A percentile compares a stretch with the other conserved stretches of the same genome.
These are phyloP conservation scores for Myriosclerotinia scirpicola DNA, from an alignment of 2,329 filamentous ascomycete species.

Conservation along the genomic window DNA sequence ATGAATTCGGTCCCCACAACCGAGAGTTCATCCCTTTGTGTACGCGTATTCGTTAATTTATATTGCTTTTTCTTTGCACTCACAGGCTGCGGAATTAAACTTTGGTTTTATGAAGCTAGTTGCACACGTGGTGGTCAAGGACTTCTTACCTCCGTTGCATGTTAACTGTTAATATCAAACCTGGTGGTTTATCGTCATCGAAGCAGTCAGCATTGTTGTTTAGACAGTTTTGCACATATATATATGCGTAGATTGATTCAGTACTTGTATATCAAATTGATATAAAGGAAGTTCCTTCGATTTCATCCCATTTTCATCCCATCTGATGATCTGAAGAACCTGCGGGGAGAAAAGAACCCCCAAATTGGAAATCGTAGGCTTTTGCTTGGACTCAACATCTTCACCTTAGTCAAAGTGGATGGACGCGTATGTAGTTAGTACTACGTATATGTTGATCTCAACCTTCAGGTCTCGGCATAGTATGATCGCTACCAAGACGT, in stretches of 20 bases:
- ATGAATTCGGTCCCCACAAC: no score
- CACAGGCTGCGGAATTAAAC: neutral
- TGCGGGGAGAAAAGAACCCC: neutral
- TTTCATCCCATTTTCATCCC: neutral
- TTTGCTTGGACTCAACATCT: neutral
- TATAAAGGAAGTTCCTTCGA: neutral
- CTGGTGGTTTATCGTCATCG: neutral
- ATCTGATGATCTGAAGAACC: neutral
- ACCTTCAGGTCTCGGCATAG: neutral
- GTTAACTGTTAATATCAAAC: neutral
- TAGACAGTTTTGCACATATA: neutral
- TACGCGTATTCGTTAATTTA: no score
- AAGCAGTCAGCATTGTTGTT: neutral
- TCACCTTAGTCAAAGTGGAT: neutral
- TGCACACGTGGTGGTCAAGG: conserved; percentile 10
- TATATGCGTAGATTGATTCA: neutral
- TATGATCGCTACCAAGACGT: no score
- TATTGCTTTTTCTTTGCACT: no score
- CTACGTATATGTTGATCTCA: neutral
- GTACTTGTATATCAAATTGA: neutral
- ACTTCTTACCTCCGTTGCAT: no score
- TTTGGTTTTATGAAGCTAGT: neutral
- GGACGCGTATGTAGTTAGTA: neutral
- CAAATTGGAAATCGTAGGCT: neutral
- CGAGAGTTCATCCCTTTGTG: no score